Percentiles rank a stretch among this genome's conserved stretches.
phyloP scores from a whole-genome alignment of 1,284 basidiomycete genomes.

The Ustilago curta region DNA sequence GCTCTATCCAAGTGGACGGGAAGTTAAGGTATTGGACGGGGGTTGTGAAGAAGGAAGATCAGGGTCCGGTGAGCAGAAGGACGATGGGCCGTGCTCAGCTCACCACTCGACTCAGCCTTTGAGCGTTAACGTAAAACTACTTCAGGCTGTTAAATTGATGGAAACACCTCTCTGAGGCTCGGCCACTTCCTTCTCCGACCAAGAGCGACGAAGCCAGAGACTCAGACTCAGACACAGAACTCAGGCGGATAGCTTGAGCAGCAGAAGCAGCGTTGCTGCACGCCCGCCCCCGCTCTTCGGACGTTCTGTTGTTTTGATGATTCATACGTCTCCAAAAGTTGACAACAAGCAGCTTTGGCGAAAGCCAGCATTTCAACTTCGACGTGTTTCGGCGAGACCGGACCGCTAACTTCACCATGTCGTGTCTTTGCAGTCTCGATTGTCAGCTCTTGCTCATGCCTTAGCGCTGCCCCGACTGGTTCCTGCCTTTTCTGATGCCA shows the following conservation, averaged over 20 bases:
- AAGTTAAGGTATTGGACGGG: too few species aligned
- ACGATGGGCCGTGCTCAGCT: slow-evolving; percentile 6
- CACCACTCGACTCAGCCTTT: background rate
- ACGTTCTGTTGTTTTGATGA: too few species aligned
- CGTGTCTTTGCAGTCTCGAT: background rate
- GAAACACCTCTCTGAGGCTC: background rate
- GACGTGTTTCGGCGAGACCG: background rate
- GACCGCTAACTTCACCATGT: slow-evolving; percentile 2
- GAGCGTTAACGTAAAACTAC: too few species aligned
- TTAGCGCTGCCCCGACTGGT: too few species aligned
- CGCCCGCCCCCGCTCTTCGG: too few species aligned
- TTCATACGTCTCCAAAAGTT: background rate
- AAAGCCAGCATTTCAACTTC: background rate
- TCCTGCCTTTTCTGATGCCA: too few species aligned
- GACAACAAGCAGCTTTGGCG: background rate
- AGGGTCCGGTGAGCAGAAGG: background rate
- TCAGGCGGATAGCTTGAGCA: background rate
- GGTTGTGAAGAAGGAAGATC: slow-evolving; percentile 4
- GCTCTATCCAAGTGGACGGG: background rate
- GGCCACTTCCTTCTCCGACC: background rate
- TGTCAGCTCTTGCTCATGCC: too few species aligned
- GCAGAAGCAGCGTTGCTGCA: too few species aligned
- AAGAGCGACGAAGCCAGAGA: background rate
- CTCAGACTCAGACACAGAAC: too few species aligned
- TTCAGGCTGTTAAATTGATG: too few species aligned